phyloP scores from a whole-genome alignment of 148 eudicot species.

The Polygonum maritimum region DNA sequence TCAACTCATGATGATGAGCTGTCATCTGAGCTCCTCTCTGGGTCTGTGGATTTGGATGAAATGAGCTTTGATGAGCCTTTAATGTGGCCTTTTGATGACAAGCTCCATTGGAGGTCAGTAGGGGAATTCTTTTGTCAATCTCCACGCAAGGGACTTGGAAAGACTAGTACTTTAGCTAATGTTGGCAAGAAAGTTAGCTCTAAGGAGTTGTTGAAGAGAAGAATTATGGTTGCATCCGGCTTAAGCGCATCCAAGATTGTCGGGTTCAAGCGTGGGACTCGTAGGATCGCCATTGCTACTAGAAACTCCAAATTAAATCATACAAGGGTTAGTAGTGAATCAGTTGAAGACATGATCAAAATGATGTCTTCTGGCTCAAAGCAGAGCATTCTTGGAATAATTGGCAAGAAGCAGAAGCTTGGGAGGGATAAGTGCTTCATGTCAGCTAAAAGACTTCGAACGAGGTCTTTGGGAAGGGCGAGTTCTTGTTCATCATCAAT shows the following conservation, averaged over 20 bases:
- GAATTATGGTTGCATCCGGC: conserved; percentile 11
- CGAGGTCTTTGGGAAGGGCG: background rate
- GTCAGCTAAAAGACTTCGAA: background rate
- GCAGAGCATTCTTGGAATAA: background rate
- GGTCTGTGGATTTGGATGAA: conserved; percentile 32
- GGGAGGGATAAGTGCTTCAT: background rate
- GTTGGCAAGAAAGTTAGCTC: background rate
- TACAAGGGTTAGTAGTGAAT: background rate
- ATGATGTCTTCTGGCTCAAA: background rate
- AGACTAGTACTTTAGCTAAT: background rate
- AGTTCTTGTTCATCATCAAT: background rate
- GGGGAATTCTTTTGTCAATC: conserved; percentile 24
- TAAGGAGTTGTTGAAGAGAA: conserved; percentile 7
- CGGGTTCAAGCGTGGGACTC: conserved; percentile 13
- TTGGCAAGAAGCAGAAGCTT: background rate
- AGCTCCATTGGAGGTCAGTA: conserved; percentile 12
- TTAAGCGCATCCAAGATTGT: conserved; percentile 5
- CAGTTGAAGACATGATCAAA: background rate
- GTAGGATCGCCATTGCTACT: background rate
- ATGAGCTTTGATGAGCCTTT: conserved; percentile 17
- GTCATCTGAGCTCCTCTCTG: conserved; percentile 32
- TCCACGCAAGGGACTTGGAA: conserved; percentile 14
- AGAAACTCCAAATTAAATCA: conserved; percentile 1
- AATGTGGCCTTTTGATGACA: conserved; percentile 24
- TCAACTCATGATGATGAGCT: conserved; percentile 20